A percentile compares a stretch with the other conserved stretches of the same genome.
phyloP scores from a whole-genome alignment of 1,284 basidiomycete genomes.

The Lentinula novae-zelandiae region DNA sequence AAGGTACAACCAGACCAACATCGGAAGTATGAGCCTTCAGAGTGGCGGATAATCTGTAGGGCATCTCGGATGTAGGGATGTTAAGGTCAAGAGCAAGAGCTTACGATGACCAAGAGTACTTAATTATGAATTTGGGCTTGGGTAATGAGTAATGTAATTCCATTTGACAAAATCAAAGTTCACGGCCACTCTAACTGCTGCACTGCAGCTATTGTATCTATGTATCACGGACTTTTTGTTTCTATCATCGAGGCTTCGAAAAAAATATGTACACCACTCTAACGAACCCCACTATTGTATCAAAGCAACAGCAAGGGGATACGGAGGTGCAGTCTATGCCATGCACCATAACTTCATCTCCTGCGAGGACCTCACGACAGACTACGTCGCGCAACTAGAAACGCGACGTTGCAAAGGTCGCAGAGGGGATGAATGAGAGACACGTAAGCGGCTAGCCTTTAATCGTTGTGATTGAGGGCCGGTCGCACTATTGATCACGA shows the following conservation, averaged over 20 bases:
- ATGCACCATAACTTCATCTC: conserved; percentile 84
- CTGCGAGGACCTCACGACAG: conserved; percentile 76
- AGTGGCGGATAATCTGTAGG: conserved; percentile 82
- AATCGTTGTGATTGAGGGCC: background rate
- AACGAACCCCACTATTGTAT: conserved; percentile 71
- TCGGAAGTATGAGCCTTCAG: conserved; percentile 70
- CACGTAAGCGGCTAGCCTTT: conserved; percentile 1
- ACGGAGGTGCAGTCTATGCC: conserved; percentile 84
- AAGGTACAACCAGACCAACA: conserved; percentile 41
- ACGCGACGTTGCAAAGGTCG: conserved; percentile 37
- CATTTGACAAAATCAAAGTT: background rate
- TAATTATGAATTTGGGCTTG: too few species aligned
- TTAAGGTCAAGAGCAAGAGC: conserved; percentile 13
- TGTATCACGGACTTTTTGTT: too few species aligned
- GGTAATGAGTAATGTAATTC: conserved; percentile 5
- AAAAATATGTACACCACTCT: conserved; percentile 70
- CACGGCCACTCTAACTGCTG: background rate
- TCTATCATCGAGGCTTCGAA: too few species aligned
- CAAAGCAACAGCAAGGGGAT: conserved; percentile 65
- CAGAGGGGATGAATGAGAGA: background rate
- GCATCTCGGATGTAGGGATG: conserved; percentile 41
- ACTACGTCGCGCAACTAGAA: conserved; percentile 47
- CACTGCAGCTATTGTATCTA: too few species aligned
- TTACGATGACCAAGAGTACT: background rate
- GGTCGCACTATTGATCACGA: background rate